phyloP scores from a whole-genome alignment of 106 monocot genomes.

The Apostasia ramifera region DNA sequence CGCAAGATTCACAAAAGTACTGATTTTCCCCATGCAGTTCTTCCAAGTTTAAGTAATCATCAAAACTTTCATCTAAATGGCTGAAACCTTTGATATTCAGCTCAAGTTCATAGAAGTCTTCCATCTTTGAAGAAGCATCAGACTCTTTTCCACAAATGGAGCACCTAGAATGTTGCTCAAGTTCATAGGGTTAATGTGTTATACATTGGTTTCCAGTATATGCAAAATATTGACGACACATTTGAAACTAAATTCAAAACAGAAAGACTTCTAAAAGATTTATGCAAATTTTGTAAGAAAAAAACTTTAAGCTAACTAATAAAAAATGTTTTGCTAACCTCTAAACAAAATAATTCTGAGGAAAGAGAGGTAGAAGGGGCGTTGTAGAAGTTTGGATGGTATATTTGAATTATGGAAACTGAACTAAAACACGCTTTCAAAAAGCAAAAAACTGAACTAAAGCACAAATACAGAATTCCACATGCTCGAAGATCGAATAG shows the following conservation, averaged over 20 bases:
- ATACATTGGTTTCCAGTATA: not conserved
- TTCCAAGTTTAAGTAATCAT: slow-evolving; percentile 82
- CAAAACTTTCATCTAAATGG: slow-evolving; percentile 73
- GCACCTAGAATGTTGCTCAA: slow-evolving; percentile 44
- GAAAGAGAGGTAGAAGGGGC: too few species aligned
- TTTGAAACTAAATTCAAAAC: not conserved
- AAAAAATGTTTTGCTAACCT: too few species aligned
- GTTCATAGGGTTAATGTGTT: not conserved
- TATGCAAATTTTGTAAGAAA: too few species aligned
- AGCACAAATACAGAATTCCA: too few species aligned
- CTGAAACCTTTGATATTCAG: slow-evolving; percentile 85
- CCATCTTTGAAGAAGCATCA: slow-evolving; percentile 91
- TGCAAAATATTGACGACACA: not conserved
- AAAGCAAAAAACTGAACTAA: too few species aligned
- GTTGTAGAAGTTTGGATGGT: too few species aligned
- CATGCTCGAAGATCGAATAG: too few species aligned
- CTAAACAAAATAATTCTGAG: too few species aligned
- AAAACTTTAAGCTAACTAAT: too few species aligned
- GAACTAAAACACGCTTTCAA: too few species aligned
- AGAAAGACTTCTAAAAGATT: slow-evolving; percentile 2
- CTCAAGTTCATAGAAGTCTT: slow-evolving; percentile 97
- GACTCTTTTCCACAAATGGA: slow-evolving; percentile 93
- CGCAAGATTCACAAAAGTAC: slow-evolving; percentile 87
- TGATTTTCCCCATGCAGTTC: slow-evolving; percentile 93
- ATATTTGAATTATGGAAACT: too few species aligned